Conservation (phyloP, 2,329 filamentous ascomycete species). For the Penicillium sp. region DNA sequence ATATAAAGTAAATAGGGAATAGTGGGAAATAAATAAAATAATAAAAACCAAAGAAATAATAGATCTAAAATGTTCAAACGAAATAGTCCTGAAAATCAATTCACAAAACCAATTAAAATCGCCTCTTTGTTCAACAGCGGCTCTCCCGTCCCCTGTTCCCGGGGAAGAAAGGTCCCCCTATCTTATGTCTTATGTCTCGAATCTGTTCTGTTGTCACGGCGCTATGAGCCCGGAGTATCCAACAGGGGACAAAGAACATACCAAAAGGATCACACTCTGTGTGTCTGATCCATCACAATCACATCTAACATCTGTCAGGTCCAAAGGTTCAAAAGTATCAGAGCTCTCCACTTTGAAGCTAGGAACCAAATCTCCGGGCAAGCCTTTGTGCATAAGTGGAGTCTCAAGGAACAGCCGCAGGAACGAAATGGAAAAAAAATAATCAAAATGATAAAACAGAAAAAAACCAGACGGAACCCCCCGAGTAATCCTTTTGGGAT, state of each 20-base stretch:
- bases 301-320: conserved; percentile 14
- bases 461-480: conserved; percentile 26
- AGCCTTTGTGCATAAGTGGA: conserved; percentile 30
- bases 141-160: conserved; percentile 36
- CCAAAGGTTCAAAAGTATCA: conserved; percentile 18
- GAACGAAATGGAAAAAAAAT: conserved; percentile 15
- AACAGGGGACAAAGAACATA: background rate
- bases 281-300: conserved; percentile 22
- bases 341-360: conserved; percentile 24
- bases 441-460: background rate
- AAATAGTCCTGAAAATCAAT: background rate
- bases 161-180: conserved; percentile 33
- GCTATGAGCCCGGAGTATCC: background rate
- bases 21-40: background rate
- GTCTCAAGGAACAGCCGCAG: conserved; percentile 28
- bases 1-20: background rate
- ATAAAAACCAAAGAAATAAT: conserved; percentile 3
- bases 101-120: conserved; percentile 7
- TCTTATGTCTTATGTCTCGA: conserved; percentile 16
- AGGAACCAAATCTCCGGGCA: conserved; percentile 36
- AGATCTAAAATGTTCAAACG: background rate
- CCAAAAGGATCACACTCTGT: background rate
- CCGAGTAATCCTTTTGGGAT: conserved; percentile 21
- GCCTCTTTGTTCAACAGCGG: conserved; percentile 33
- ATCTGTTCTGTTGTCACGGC: background rate